Evolutionary conservation across 1,284 basidiomycete species (phyloP), one percentile per base, ranked within the genome.

Genomic region (Cryptococcus sp.): DNA sequence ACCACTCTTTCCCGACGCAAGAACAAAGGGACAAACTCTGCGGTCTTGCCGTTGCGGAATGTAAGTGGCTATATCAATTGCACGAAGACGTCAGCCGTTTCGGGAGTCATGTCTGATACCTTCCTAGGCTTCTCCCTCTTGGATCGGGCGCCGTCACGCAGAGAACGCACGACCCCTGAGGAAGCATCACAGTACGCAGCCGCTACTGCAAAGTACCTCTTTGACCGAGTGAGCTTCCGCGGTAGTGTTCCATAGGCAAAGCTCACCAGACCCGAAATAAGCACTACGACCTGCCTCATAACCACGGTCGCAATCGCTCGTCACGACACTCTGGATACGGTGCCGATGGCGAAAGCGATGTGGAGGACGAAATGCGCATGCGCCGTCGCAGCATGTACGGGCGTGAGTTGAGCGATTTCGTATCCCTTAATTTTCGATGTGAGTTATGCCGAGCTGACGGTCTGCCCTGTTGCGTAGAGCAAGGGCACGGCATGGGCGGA

Each of bases 161-260:
- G 60, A 19, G 59, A 66, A 7, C 60, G 68, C 35, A 67, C 69
- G 2, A 67, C 54, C 42, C 55, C 65, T 5, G 65, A 71, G 42
- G 72, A 72, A 27, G 72, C 75, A 0, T 67, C 72, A 7, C 69
- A 77, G 56, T 73, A 71, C 31, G 73, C 74, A 2, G 76, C 75
- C 6, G 76, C 75, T 0, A 78, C 76, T 17, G 76, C 72, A 15
- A 72, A 74, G 47, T 64, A 74, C 51, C 65, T 78, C 4, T 78
- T 69, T 62, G 73, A 78, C 56, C 57, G 70, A 46, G 72, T 71
- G 40, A 61, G 72, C 23, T 25, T 38, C 48, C 15, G 15, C 25
- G 5, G 25, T 31, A 20, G n/a, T 31, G 41, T 11, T 19, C 3
- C n/a, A 23, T 38, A 48, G 47, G 31, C 27, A 38, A 19, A 25